These are phyloP conservation scores for Vigna radiata DNA, from an alignment of 306 rosid species.

Conservation along the genomic window DNA sequence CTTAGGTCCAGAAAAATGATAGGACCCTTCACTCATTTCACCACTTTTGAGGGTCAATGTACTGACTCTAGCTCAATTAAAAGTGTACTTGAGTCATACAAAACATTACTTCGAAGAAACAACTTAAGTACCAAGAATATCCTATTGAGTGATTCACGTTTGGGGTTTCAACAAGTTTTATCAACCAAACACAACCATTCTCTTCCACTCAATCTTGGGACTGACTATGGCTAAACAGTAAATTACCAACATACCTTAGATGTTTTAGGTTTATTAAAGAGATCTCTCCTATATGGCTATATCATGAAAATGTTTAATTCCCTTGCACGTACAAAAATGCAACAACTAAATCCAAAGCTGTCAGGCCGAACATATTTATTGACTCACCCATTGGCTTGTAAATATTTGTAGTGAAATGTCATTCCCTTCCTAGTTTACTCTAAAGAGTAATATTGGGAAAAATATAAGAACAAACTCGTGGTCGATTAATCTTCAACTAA, in stretches of 20 bases:
- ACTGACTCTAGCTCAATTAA: background rate
- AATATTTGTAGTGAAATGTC: background rate
- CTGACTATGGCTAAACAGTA: background rate
- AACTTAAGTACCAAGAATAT: background rate
- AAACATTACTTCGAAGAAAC: background rate
- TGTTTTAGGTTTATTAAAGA: too few relatives aligned
- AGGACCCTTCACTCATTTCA: background rate
- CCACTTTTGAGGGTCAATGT: background rate
- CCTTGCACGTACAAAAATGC: background rate
- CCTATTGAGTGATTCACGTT: background rate
- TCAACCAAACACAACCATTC: background rate
- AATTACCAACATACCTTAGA: too few relatives aligned
- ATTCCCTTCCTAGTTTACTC: slow-evolving; percentile 4
- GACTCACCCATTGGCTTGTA: background rate
- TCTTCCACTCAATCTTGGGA: background rate
- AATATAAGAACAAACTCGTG: background rate
- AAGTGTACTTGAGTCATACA: background rate
- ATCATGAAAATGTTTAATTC: background rate
- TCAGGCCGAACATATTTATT: background rate
- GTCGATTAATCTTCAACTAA: background rate
- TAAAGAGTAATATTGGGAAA: too few relatives aligned
- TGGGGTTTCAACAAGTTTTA: background rate
- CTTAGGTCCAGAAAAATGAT: background rate
- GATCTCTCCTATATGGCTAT: background rate
- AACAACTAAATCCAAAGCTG: slow-evolving; percentile 2